phyloP scores from a whole-genome alignment of 2,329 filamentous ascomycete species.

The Elsinoe arachidis region DNA sequence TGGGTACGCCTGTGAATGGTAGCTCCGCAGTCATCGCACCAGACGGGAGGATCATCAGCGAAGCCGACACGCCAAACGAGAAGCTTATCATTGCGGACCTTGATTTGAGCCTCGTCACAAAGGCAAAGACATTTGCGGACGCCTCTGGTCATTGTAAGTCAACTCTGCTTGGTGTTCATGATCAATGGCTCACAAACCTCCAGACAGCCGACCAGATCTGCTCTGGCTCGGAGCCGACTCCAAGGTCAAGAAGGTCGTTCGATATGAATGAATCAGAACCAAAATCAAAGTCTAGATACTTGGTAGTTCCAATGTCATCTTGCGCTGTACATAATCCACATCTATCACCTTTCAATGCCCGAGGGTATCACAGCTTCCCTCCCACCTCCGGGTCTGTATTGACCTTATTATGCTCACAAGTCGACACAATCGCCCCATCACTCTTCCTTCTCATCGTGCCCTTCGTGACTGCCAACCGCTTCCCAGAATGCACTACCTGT shows the following conservation, averaged over 20 bases:
- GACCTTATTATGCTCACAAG: conserved; percentile 30
- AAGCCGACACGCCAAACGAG: conserved; percentile 35
- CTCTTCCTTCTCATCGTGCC: conserved; percentile 33
- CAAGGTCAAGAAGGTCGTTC: conserved; percentile 21
- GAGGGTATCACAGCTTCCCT: conserved; percentile 9
- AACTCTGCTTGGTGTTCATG: neutral
- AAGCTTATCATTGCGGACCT: conserved; percentile 45
- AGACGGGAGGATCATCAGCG: conserved; percentile 41
- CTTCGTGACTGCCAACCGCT: conserved; percentile 31
- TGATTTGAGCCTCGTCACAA: conserved; percentile 37
- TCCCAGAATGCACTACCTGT: conserved; percentile 34
- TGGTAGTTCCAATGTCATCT: no score
- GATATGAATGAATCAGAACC: neutral
- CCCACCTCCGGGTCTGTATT: conserved; percentile 14
- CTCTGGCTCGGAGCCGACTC: conserved; percentile 41
- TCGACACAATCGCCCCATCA: conserved; percentile 27
- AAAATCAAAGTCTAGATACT: neutral
- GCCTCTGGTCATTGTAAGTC: conserved; percentile 36
- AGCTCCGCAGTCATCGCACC: conserved; percentile 45
- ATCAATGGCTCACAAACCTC: neutral
- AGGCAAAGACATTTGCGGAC: conserved; percentile 38
- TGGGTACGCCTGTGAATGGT: conserved; percentile 36
- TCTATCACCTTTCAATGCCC: neutral
- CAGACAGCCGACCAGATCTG: conserved; percentile 41
- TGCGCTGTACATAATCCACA: neutral